Evolutionary conservation across 1,139 yeast species (phyloP), one percentile per base, ranked within the genome.

Genomic region (Candida dubliniensis): DNA sequence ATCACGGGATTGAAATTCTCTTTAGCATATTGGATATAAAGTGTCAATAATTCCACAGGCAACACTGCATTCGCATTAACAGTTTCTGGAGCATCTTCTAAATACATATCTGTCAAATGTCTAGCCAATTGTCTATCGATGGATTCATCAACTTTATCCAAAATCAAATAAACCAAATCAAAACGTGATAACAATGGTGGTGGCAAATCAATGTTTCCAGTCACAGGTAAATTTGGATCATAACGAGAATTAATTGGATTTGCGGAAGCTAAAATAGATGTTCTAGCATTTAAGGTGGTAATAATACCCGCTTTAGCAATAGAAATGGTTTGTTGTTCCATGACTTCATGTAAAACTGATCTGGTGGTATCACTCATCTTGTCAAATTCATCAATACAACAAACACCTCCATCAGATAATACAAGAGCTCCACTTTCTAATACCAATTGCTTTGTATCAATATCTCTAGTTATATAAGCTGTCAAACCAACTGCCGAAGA

Each of bases 401-500:
- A 93, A 43, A 93, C 84, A 71, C 99, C 99, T 46, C 99, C 99
- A 67, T 93, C 99, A 7, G 97, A 89, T 43, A 93, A 75, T 10
- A 93, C 99, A 53, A 93, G 76, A 0, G 99, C 99, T 64, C 99
- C 99, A 61, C 93, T 82, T 63, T 93, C 99, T 47, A 93, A 75
- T 7, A 93, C 99, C 41, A 93, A 71, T 61, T 93, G 99, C 57
- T 82, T 87, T 1, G 98, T 89, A 57, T 93, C 99, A 36, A 87
- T 78, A 64, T 93, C 99, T 59, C 97, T 77, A 8, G 99, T 91
- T 45, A 93, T 85, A 62, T 93, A 93, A 0, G 99, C 99, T 0
- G 99, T 93, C 60, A 93, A 76, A 72, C 99, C 99, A 45, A 93
- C 99, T 0, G 99, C 99, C 23, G 99, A 93, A 0, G 98, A 90